A percentile compares a stretch with the other conserved stretches of the same genome.
Evolutionary conservation across 495 filamentous ascomycete genomes (phyloP).

Genomic region (Cercophora newfieldiana): DNA sequence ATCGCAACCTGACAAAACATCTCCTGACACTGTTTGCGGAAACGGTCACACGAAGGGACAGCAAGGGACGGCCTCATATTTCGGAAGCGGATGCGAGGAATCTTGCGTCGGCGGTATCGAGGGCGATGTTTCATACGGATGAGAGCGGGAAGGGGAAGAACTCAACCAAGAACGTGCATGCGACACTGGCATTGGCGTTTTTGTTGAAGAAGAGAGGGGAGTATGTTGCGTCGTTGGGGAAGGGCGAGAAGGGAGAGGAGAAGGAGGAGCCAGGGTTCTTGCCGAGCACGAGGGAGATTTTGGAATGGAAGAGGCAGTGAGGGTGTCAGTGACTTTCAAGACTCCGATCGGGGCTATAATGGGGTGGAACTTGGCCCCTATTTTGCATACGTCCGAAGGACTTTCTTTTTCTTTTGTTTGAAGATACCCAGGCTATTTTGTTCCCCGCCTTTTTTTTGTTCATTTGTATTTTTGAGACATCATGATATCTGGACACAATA

Average conservation of each 20-base stretch:
- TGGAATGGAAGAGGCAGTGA: conserved; percentile 34
- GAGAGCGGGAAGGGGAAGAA: background rate
- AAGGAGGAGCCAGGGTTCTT: conserved; percentile 17
- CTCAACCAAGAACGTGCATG: conserved; percentile 23
- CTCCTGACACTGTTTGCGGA: conserved; percentile 32
- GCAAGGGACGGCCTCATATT: background rate
- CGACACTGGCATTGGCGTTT: conserved; percentile 34
- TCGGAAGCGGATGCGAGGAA: conserved; percentile 28
- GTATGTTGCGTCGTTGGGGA: conserved; percentile 19
- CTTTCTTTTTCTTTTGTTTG: too few species aligned
- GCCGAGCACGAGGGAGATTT: conserved; percentile 35
- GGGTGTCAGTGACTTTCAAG: background rate
- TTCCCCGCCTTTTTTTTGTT: background rate
- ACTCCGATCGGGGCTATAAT: background rate
- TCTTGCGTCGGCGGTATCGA: conserved; percentile 27
- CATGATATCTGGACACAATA: too few species aligned
- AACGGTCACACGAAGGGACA: conserved; percentile 8
- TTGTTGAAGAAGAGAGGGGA: conserved; percentile 33
- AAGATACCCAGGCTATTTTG: background rate
- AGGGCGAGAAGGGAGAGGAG: conserved; percentile 9
- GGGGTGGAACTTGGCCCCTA: background rate
- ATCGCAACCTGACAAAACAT: conserved; percentile 31
- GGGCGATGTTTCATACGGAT: conserved; percentile 31
- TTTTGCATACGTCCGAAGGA: background rate
- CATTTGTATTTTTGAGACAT: background rate